A percentile compares a stretch with the other conserved stretches of the same genome.
phyloP scores from a whole-genome alignment of 257 asterid species.

The Orobanche coerulescens region DNA sequence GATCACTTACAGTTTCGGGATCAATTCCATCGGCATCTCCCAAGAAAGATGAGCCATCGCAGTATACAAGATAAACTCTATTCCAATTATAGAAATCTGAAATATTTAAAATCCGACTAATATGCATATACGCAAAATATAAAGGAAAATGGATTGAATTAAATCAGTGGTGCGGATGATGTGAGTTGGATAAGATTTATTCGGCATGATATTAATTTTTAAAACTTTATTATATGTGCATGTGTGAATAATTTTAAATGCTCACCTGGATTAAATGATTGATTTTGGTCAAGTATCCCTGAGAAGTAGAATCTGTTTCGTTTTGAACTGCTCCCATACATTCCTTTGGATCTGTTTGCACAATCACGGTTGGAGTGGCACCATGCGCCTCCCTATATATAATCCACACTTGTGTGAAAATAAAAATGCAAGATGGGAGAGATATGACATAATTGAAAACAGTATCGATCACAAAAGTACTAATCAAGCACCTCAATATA shows the following conservation, averaged over 20 bases:
- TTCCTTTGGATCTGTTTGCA: neutral
- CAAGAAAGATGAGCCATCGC: neutral
- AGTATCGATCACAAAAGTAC: too few species aligned
- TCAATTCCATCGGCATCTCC: neutral
- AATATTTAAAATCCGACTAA: neutral
- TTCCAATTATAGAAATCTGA: neutral
- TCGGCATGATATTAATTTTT: too few species aligned
- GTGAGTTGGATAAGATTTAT: too few species aligned
- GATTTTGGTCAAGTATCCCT: slow-evolving; percentile 15
- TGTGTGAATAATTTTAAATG: too few species aligned
- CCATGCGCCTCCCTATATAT: slow-evolving; percentile 39
- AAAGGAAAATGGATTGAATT: neutral
- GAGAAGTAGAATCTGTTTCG: slow-evolving; percentile 14
- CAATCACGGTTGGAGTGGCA: slow-evolving; percentile 16
- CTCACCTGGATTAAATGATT: slow-evolving; percentile 25
- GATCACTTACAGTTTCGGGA: neutral
- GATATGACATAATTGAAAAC: too few species aligned
- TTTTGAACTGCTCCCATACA: slow-evolving; percentile 16
- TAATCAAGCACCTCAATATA: slow-evolving; percentile 33
- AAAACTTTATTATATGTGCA: too few species aligned
- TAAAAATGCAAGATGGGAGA: too few species aligned
- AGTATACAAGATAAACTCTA: neutral
- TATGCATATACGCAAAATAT: too few species aligned
- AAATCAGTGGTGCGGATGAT: too few species aligned
- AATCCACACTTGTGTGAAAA: too few species aligned